Percentiles rank a stretch among this genome's conserved stretches.
Evolutionary conservation across 2,329 filamentous ascomycete genomes (phyloP).

Genomic region (Talaromyces sp.): DNA sequence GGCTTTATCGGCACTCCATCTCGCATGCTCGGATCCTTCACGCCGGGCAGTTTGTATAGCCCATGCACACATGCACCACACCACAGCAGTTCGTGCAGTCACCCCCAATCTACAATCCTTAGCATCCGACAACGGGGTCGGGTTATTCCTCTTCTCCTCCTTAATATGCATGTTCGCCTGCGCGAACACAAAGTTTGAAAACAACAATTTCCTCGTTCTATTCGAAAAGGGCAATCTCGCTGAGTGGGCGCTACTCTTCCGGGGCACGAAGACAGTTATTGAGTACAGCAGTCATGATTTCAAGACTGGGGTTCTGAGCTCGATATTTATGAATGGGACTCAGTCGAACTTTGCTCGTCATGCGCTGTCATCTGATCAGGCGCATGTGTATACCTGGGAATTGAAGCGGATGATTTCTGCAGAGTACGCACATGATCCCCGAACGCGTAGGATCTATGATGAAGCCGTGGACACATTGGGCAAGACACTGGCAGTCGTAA

Average conservation of each 20-base stretch:
- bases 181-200: slow-evolving; percentile 31
- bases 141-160: slow-evolving; percentile 41
- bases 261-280: slow-evolving; percentile 36
- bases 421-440: neutral
- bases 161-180: slow-evolving; percentile 39
- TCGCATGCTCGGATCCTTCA: slow-evolving; percentile 42
- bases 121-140: slow-evolving; percentile 33
- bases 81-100: slow-evolving; percentile 31
- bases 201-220: slow-evolving; percentile 35
- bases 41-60: slow-evolving; percentile 40
- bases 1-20: slow-evolving; percentile 50
- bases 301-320: slow-evolving; percentile 15
- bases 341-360: slow-evolving; percentile 5
- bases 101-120: slow-evolving; percentile 34
- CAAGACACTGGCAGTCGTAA: slow-evolving; percentile 15
- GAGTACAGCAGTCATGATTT: slow-evolving; percentile 26
- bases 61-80: slow-evolving; percentile 39
- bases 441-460: slow-evolving; percentile 15
- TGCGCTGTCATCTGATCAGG: slow-evolving; percentile 15
- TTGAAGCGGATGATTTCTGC: neutral
- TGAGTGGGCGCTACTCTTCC: slow-evolving; percentile 40
- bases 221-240: slow-evolving; percentile 29
- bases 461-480: slow-evolving; percentile 21
- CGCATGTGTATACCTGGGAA: slow-evolving; percentile 14
- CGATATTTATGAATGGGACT: slow-evolving; percentile 21